phyloP scores from a whole-genome alignment of 306 rosid species.

The Corylus avellana region DNA sequence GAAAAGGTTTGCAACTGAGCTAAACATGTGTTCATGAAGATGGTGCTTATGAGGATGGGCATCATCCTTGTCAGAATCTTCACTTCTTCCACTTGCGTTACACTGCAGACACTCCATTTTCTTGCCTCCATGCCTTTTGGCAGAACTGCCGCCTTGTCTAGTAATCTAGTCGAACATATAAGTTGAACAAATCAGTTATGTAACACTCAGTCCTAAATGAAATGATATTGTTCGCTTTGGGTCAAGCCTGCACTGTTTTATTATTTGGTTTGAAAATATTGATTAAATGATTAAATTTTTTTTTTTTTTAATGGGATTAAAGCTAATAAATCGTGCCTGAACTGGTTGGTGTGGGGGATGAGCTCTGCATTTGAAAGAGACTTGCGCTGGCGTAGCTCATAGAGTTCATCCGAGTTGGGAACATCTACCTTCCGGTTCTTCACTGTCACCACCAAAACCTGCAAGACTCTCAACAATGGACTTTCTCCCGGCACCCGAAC shows the following conservation, averaged over 20 bases:
- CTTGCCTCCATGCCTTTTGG: slow-evolving; percentile 26
- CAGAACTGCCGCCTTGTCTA: slow-evolving; percentile 59
- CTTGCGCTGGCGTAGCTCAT: slow-evolving; percentile 22
- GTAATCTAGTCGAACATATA: slow-evolving; percentile 33
- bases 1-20: slow-evolving; percentile 61
- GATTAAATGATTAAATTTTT: too few relatives aligned
- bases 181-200: not conserved
- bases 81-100: slow-evolving; percentile 56
- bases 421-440: slow-evolving; percentile 38
- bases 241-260: too few relatives aligned
- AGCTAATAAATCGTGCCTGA: slow-evolving; percentile 26
- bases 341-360: slow-evolving; percentile 40
- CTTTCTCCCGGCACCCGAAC: slow-evolving; percentile 42
- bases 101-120: slow-evolving; percentile 49
- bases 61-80: slow-evolving; percentile 64
- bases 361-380: slow-evolving; percentile 29
- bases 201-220: not conserved
- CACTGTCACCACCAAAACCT: slow-evolving; percentile 39
- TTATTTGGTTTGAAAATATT: not conserved
- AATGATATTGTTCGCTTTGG: too few relatives aligned
- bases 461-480: slow-evolving; percentile 43
- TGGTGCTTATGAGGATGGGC: slow-evolving; percentile 60
- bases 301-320: too few relatives aligned
- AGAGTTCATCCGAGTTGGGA: slow-evolving; percentile 32
- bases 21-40: slow-evolving; percentile 56